A percentile compares a stretch with the other conserved stretches of the same genome.
Conservation (phyloP, 495 filamentous ascomycete genomes). For the Xylaria palmicola region DNA sequence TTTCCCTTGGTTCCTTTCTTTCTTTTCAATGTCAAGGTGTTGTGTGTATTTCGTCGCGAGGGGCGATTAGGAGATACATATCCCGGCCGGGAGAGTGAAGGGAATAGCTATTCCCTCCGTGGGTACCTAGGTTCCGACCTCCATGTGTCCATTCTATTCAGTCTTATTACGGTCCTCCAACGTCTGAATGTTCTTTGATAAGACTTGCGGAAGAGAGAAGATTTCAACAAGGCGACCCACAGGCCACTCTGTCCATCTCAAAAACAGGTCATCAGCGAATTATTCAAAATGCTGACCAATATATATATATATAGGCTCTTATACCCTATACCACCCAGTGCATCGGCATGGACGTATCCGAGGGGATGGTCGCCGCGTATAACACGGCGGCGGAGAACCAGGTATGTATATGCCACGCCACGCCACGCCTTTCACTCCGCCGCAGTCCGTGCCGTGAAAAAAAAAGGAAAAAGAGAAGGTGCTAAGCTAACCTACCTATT, state of each 20-base stretch:
- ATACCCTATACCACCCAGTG: constrained; percentile 60
- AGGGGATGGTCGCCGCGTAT: constrained; percentile 63
- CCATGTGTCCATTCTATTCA: not conserved
- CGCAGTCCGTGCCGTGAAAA: too few relatives aligned
- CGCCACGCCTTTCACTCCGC: too few relatives aligned
- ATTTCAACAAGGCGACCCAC: too few relatives aligned
- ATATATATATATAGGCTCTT: constrained; percentile 52
- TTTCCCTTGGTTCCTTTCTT: not conserved
- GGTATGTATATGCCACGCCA: too few relatives aligned
- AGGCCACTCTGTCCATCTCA: not conserved
- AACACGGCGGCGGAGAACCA: constrained; percentile 49
- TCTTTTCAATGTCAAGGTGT: not conserved
- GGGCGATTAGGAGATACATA: not conserved
- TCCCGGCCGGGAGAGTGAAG: too few relatives aligned
- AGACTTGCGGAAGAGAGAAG: not conserved
- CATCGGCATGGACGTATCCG: constrained; percentile 65
- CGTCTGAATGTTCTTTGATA: not conserved
- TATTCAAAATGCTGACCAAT: not conserved
- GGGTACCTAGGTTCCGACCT: not conserved
- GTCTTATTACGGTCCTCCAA: not conserved
- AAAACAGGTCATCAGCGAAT: not conserved
- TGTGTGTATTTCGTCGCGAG: not conserved
- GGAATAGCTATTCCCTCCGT: too few relatives aligned
- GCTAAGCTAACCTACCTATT: too few relatives aligned
- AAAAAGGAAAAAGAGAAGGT: too few relatives aligned